phyloP scores from a whole-genome alignment of 2,329 filamentous ascomycete genomes.

The Trichophaea hybrida region DNA sequence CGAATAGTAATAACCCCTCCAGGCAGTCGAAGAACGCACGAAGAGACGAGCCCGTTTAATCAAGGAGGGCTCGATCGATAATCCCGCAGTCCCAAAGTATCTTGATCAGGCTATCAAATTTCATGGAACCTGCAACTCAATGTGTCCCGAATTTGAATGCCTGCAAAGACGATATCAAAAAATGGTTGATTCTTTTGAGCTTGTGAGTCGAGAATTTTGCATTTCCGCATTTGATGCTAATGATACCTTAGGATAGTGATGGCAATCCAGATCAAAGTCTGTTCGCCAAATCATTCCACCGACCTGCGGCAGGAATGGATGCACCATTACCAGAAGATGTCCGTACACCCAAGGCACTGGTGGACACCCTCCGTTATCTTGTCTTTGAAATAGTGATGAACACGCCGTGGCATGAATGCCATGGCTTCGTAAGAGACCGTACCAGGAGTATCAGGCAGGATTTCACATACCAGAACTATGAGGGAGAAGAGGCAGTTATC shows the following conservation, averaged over 20 bases:
- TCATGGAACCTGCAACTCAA: slow-evolving; percentile 53
- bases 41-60: slow-evolving; percentile 45
- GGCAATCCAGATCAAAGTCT: slow-evolving; percentile 31
- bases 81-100: slow-evolving; percentile 48
- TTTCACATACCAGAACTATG: slow-evolving; percentile 50
- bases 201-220: slow-evolving; percentile 31
- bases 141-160: slow-evolving; percentile 52
- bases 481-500: slow-evolving; percentile 42
- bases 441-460: slow-evolving; percentile 54
- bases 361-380: slow-evolving; percentile 48
- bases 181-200: slow-evolving; percentile 21
- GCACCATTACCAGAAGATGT: slow-evolving; percentile 55
- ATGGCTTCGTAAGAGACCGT: slow-evolving; percentile 54
- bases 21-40: slow-evolving; percentile 30
- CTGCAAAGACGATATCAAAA: slow-evolving; percentile 15
- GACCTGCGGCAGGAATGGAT: slow-evolving; percentile 54
- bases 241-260: neutral
- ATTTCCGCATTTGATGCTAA: neutral
- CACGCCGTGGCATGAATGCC: slow-evolving; percentile 39
- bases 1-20: neutral
- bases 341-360: slow-evolving; percentile 44
- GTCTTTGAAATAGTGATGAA: slow-evolving; percentile 35
- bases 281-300: slow-evolving; percentile 54
- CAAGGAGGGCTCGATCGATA: slow-evolving; percentile 47
- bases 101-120: slow-evolving; percentile 52